Conservation (phyloP, 257 asterid genomes). For the Marsdenia floribunda region DNA sequence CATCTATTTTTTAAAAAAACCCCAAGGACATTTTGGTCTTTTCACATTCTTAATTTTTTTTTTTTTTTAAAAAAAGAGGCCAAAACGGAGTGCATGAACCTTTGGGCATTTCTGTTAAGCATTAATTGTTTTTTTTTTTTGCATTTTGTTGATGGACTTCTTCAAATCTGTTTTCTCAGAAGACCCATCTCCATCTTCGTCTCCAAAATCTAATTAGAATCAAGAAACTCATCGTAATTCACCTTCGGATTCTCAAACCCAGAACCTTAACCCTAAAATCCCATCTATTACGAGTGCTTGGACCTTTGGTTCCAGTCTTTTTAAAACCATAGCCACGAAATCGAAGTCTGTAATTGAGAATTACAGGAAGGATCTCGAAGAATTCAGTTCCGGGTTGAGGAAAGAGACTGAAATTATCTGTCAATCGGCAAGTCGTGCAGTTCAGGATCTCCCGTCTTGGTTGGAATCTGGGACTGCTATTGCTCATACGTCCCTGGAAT, state of each 20-base stretch:
- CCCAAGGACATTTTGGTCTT: too few species aligned
- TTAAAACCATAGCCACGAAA: conserved; percentile 57
- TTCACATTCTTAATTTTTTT: too few species aligned
- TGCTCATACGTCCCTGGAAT: conserved; percentile 78
- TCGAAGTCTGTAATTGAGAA: conserved; percentile 67
- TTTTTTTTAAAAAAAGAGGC: too few species aligned
- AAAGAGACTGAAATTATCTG: conserved; percentile 66
- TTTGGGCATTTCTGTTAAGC: too few species aligned
- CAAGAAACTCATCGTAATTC: conserved; percentile 29
- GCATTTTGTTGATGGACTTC: conserved; percentile 46
- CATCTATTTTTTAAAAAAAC: too few species aligned
- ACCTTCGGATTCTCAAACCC: conserved; percentile 26
- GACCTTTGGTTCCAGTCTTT: conserved; percentile 57
- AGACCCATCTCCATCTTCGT: conserved; percentile 32
- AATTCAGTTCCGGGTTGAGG: conserved; percentile 61
- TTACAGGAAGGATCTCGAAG: conserved; percentile 71
- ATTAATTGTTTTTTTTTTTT: background rate
- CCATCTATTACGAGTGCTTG: conserved; percentile 31
- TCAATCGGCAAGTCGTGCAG: conserved; percentile 72
- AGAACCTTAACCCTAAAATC: conserved; percentile 23
- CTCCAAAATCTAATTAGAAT: conserved; percentile 24
- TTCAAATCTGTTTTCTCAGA: conserved; percentile 73
- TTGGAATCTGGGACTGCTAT: conserved; percentile 82
- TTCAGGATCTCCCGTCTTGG: conserved; percentile 60
- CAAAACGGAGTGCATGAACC: too few species aligned